Base-by-base conservation (phyloP, 768 basidiomycete species). In the Termitomyces sp. region DNA sequence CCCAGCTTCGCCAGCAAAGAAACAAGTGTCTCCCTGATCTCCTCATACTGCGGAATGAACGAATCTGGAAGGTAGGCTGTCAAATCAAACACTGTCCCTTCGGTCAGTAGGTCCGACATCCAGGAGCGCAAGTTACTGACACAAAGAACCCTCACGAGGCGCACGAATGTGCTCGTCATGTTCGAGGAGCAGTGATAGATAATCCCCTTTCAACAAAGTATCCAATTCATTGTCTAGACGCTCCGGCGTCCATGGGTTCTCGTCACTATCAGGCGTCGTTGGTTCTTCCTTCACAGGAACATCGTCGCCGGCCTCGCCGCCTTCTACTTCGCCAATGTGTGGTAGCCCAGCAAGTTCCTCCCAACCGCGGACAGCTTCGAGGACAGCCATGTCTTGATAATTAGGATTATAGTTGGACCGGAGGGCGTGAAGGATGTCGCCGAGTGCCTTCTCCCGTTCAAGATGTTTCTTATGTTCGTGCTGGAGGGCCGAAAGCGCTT, bases 381-480 rank as follows among this genome's bases (percentile, higher is more conserved):
- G 83, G 50, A 98, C 96, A 2, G 94, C 95, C 96, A 99, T 98
- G 69, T 99, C 96, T 70, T 98, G 95, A 73, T 98, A 98, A 71
- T 99, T 99, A 16, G 96, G 96, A 70, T 99, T 99, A 75, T 97
- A 98, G 4, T 89, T 87, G 11, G 84, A 82, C 22, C 92, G 82
- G 12, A 99, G 82, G 31, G 86, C 77, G 58, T 86, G 82, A 6
- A 99, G 81, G 53, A 99, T 91, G n/a, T 87, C 82, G 24, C 88
- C 89, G 2, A 99, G 83, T 48, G 85, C 79, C 60, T 82, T 82
- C 67, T 95, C 86, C 54, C 88, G 87, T 59, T 89, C 83, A 30
- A 91, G 70, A 58, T 91, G 86, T 60, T 85, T 84, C 58, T 86
- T 76, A 69, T 93, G 78, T 67, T 91, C 87, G 39, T 79, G 79